Evolutionary conservation across 2,329 filamentous ascomycete species (phyloP).

Genomic region (Penicillium fuscoglaucum): DNA sequence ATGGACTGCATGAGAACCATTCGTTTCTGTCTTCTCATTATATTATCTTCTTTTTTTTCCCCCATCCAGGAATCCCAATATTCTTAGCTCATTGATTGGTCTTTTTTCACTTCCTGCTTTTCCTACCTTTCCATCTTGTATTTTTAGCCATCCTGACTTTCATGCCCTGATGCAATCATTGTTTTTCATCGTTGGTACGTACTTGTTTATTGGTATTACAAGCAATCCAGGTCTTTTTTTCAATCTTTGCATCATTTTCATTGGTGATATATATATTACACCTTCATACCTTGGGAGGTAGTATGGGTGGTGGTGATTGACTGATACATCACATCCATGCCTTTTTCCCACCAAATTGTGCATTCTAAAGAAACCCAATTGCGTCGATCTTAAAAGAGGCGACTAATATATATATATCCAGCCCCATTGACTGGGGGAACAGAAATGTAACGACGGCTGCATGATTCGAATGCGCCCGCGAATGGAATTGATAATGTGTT

Average conservation of each 20-base stretch:
- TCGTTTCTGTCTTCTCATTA: conserved; percentile 3
- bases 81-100: conserved; percentile 5
- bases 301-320: no score
- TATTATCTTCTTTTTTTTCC: not conserved
- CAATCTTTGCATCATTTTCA: not conserved
- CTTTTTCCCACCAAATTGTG: no score
- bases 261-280: not conserved
- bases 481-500: no score
- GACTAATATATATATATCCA: no score
- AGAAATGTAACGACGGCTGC: no score
- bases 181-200: conserved; percentile 2
- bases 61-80: not conserved
- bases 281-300: no score
- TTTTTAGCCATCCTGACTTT: conserved; percentile 5
- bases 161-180: conserved; percentile 8
- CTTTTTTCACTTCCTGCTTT: conserved; percentile 1
- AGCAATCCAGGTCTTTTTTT: not conserved
- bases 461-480: no score
- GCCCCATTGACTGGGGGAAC: no score
- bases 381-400: no score
- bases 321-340: no score
- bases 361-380: no score
- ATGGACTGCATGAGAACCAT: not conserved
- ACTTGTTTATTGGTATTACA: conserved; percentile 6
- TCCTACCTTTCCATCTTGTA: conserved; percentile 4